Conservation (phyloP, 441 rosid species). For the Brassica hybrid region DNA sequence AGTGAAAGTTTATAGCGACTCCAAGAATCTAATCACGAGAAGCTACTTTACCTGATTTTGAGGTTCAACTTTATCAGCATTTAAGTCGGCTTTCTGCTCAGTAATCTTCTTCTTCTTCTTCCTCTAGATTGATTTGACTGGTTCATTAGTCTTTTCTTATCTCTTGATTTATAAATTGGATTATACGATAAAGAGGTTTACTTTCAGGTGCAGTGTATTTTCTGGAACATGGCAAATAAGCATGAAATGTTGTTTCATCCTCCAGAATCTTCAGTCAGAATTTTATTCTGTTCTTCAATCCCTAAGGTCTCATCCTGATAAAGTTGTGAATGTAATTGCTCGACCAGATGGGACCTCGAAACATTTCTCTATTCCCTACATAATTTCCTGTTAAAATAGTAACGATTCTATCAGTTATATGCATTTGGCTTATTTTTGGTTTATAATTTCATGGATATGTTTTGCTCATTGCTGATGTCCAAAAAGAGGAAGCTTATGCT, state of each 20-base stretch:
- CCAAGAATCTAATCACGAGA: too few species aligned
- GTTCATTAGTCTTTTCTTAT: too few species aligned
- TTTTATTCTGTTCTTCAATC: conserved; percentile 70
- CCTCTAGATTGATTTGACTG: too few species aligned
- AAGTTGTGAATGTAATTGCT: conserved; percentile 26
- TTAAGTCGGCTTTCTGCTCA: too few species aligned
- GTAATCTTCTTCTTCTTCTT: too few species aligned
- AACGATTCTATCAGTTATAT: conserved; percentile 4
- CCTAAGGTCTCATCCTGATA: conserved; percentile 52
- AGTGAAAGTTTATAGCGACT: too few species aligned
- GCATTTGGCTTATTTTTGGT: conserved; percentile 28
- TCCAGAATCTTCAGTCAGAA: conserved; percentile 69
- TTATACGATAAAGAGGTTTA: too few species aligned
- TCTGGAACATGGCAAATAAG: not conserved
- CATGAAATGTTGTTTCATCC: conserved; percentile 13
- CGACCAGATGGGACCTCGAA: conserved; percentile 4
- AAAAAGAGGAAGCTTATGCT: conserved; percentile 4
- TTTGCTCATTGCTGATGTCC: conserved; percentile 1
- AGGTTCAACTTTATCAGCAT: too few species aligned
- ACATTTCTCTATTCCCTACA: conserved; percentile 23
- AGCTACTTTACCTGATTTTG: too few species aligned
- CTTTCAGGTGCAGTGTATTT: not conserved
- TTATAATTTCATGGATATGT: conserved; percentile 42
- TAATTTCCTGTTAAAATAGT: not conserved
- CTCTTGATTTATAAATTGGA: too few species aligned